Base-by-base conservation (phyloP, 2,329 filamentous ascomycete genomes). In the Orbilia javanica region DNA sequence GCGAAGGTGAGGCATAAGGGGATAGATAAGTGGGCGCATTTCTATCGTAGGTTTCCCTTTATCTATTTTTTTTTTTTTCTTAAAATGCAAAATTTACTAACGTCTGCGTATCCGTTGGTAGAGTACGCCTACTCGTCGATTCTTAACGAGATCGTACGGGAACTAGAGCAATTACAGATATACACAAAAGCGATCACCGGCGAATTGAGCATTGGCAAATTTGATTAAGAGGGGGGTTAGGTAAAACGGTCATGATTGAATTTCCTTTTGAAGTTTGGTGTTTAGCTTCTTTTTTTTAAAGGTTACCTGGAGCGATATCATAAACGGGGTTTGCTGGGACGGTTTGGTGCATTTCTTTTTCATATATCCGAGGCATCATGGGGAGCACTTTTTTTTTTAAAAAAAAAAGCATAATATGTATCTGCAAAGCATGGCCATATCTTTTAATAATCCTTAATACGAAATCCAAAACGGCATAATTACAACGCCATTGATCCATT, bases 101-200 rank as follows among this genome's bases (percentile, higher is more conserved):
- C 65, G 8, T 7, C 5, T 11, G 20, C 70, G n/a, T n/a, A 31
- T 44, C 63, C 25, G 11, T 39, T 39, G n/a, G 8, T 63, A 81
- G 81, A 82, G 42, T 83, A 83, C 79, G 82, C 82, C 3, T 83
- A 82, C 64, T 82, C 82, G 15, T 79, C 79, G 18, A 82, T 82
- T 29, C 77, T 83, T 75, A 83, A 82, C 50, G 82, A 83, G 79
- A 82, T 89, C 82, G 86, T 88, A 4, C 85, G 86, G 62, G 86
- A 89, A 79, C 81, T 89, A 1, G 86, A 88, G 80, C 85, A 87
- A 73, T 82, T 90, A 55, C 86, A 89, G 80, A 86, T 84, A 77
- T 89, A 86, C 74, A 89, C 87, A 1, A 90, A 89, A 82, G 85
- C 87, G 55, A 88, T 90, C 79, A 86, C 88, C 36, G 88, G 88